Conservation (phyloP, 805 yeast genomes). For the Pichia heedii region DNA sequence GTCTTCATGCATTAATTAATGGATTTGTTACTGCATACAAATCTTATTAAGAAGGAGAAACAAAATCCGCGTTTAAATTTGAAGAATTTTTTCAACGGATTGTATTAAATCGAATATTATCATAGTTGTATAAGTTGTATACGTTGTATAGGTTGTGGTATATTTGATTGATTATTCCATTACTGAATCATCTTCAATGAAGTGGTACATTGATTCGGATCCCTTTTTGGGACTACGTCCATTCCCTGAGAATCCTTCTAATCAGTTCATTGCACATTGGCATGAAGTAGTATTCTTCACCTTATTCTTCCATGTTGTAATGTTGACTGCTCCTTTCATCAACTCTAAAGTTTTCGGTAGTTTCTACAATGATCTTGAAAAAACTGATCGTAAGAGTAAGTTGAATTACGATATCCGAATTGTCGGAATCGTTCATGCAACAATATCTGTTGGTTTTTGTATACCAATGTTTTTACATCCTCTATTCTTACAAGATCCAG, state of each 20-base stretch:
- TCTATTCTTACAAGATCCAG: slow-evolving; percentile 37
- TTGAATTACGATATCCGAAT: slow-evolving; percentile 84
- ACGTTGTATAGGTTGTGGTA: neutral
- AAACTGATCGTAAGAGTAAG: slow-evolving; percentile 36
- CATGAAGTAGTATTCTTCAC: slow-evolving; percentile 66
- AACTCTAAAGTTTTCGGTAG: slow-evolving; percentile 42
- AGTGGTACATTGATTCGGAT: slow-evolving; percentile 27
- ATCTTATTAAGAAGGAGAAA: no score
- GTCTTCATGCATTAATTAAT: slow-evolving; percentile 40
- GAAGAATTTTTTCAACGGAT: no score
- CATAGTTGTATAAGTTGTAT: no score
- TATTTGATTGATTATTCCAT: neutral
- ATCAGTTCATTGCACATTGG: slow-evolving; percentile 44
- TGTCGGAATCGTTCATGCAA: slow-evolving; percentile 78
- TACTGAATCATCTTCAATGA: slow-evolving; percentile 8
- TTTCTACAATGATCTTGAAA: slow-evolving; percentile 32
- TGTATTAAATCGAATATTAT: no score
- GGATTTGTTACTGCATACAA: slow-evolving; percentile 24
- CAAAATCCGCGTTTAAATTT: no score
- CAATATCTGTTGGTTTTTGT: slow-evolving; percentile 50
- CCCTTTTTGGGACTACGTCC: slow-evolving; percentile 37
- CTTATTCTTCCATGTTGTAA: slow-evolving; percentile 49
- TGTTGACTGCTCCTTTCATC: slow-evolving; percentile 42
- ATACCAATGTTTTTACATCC: slow-evolving; percentile 60
- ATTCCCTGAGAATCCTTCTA: slow-evolving; percentile 36